A percentile compares a stretch with the other conserved stretches of the same genome.
phyloP scores from a whole-genome alignment of 176 grass and related monocot species.

The Aegilops bicornis region DNA sequence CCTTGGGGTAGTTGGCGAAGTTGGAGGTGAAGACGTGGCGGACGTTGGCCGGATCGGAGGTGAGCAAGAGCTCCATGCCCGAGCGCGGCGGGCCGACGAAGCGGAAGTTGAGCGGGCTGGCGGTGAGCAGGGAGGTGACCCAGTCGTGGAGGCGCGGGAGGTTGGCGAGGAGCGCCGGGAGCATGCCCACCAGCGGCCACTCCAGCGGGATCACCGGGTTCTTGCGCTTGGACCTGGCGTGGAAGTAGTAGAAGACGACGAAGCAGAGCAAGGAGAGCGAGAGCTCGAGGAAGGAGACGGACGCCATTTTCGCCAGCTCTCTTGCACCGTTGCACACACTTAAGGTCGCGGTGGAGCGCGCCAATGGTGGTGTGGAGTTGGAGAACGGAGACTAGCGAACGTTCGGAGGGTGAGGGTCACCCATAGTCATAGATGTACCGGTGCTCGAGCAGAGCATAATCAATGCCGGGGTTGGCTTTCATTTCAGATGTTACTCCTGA shows the following conservation, averaged over 20 bases:
- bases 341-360: not conserved
- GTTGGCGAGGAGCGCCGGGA: constrained; percentile 51
- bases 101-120: constrained; percentile 43
- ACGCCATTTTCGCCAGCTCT: constrained; percentile 10
- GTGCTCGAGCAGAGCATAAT: not conserved
- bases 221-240: constrained; percentile 30
- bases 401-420: not conserved
- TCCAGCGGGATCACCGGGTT: constrained; percentile 41
- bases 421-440: not conserved
- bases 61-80: constrained; percentile 53
- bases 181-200: constrained; percentile 78
- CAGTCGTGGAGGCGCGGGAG: constrained; percentile 56
- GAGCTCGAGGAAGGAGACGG: constrained; percentile 14
- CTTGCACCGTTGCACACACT: not conserved
- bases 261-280: constrained; percentile 40
- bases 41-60: constrained; percentile 58
- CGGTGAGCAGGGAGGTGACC: constrained; percentile 29
- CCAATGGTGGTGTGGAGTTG: not conserved
- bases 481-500: not conserved
- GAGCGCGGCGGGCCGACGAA: constrained; percentile 52
- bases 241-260: constrained; percentile 35
- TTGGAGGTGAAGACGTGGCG: constrained; percentile 78
- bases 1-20: constrained; percentile 79
- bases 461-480: not conserved
- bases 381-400: not conserved